Percentiles rank a stretch among this genome's conserved stretches.
Evolutionary conservation across 768 basidiomycete species (phyloP).

Genomic region (Tricholomella constricta): DNA sequence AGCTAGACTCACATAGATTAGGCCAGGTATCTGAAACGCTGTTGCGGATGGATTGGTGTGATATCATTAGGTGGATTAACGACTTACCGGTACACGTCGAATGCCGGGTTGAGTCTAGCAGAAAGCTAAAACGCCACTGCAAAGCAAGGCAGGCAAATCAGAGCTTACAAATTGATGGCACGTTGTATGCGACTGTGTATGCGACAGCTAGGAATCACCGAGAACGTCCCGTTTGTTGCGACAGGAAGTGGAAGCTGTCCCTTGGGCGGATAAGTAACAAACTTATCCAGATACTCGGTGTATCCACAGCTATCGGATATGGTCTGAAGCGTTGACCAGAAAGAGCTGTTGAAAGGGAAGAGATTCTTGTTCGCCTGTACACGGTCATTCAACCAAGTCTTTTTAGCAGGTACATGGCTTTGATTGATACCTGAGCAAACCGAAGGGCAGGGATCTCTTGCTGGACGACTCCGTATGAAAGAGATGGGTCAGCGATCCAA

Average conservation of each 20-base stretch:
- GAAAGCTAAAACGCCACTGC: background rate
- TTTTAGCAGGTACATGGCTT: background rate
- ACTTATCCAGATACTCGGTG: slow-evolving; percentile 57
- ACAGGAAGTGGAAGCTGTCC: slow-evolving; percentile 65
- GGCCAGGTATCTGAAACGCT: slow-evolving; percentile 57
- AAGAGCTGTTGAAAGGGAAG: slow-evolving; percentile 60
- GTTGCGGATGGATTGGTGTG: background rate
- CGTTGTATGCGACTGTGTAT: slow-evolving; percentile 52
- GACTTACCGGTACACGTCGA: slow-evolving; percentile 51
- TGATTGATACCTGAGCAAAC: slow-evolving; percentile 47
- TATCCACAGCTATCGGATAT: slow-evolving; percentile 59
- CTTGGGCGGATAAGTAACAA: slow-evolving; percentile 65
- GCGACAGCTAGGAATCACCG: slow-evolving; percentile 40
- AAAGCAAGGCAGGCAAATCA: background rate
- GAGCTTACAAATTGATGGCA: slow-evolving; percentile 46
- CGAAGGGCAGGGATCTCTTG: slow-evolving; percentile 66
- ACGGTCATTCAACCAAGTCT: background rate
- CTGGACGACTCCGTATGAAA: slow-evolving; percentile 53
- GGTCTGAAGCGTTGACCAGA: slow-evolving; percentile 53
- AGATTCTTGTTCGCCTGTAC: slow-evolving; percentile 54
- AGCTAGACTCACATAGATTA: slow-evolving; percentile 37
- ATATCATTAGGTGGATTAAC: background rate
- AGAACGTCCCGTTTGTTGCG: slow-evolving; percentile 43
- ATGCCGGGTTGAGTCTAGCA: slow-evolving; percentile 54
- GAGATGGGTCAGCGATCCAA: slow-evolving; percentile 59